Conservation (phyloP, 192 early-diverging fungal genomes). For the Umbelopsis sp. region DNA sequence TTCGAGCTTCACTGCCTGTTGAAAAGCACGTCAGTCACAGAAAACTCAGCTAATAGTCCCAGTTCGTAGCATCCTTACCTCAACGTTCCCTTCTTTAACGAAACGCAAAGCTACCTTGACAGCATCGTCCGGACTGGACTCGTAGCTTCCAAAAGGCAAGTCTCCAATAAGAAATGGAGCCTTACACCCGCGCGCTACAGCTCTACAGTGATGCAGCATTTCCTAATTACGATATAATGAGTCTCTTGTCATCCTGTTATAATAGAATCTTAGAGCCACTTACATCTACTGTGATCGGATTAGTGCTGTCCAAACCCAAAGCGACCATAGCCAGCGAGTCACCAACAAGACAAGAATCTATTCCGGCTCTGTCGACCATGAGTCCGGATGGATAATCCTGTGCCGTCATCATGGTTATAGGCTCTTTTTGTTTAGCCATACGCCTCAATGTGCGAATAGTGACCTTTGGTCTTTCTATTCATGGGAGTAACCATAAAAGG, state of each 20-base stretch:
- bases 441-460: slow-evolving; percentile 81
- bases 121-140: slow-evolving; percentile 72
- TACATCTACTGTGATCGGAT: slow-evolving; percentile 85
- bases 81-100: slow-evolving; percentile 88
- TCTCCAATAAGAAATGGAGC: slow-evolving; percentile 85
- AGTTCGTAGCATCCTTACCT: slow-evolving; percentile 42
- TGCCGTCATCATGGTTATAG: slow-evolving; percentile 95
- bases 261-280: slow-evolving; percentile 25
- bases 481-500: background rate
- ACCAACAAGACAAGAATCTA: slow-evolving; percentile 92
- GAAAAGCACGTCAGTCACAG: background rate
- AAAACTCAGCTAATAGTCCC: background rate
- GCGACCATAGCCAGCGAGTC: slow-evolving; percentile 98
- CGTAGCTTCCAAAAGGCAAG: slow-evolving; percentile 94
- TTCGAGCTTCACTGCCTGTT: slow-evolving; percentile 90
- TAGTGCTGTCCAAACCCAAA: slow-evolving; percentile 86
- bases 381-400: slow-evolving; percentile 94
- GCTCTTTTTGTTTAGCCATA: slow-evolving; percentile 70
- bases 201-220: slow-evolving; percentile 95
- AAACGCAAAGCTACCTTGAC: slow-evolving; percentile 80
- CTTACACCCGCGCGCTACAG: slow-evolving; percentile 82
- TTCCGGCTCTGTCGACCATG: slow-evolving; percentile 78
- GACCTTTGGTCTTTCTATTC: slow-evolving; percentile 70
- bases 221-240: slow-evolving; percentile 51
- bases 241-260: background rate